These are phyloP conservation scores for Strobilomyces dryophilus DNA, from an alignment of 768 basidiomycete species.

Conservation along the genomic window DNA sequence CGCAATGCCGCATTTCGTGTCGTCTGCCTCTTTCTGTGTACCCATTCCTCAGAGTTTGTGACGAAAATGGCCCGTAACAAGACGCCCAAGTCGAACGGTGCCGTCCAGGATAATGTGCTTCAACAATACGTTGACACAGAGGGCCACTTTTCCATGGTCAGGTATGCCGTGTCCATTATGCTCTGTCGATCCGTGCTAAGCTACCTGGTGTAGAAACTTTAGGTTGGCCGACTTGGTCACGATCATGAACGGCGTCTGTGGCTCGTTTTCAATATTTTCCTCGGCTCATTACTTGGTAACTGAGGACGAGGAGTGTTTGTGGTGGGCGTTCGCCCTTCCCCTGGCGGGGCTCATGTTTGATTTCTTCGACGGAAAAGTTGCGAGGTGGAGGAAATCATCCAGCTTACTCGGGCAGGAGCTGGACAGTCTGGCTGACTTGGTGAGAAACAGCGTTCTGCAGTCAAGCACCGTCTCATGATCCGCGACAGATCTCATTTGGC, in stretches of 20 bases:
- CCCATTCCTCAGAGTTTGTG: neutral
- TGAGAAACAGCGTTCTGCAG: slow-evolving; percentile 27
- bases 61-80: slow-evolving; percentile 27
- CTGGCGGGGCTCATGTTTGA: slow-evolving; percentile 96
- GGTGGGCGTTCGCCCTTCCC: slow-evolving; percentile 85
- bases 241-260: slow-evolving; percentile 98
- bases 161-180: slow-evolving; percentile 44
- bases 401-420: slow-evolving; percentile 97
- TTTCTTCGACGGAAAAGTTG: slow-evolving; percentile 96
- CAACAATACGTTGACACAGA: slow-evolving; percentile 85
- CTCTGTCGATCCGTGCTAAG: slow-evolving; percentile 16
- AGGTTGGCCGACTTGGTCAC: slow-evolving; percentile 97
- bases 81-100: slow-evolving; percentile 25
- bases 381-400: slow-evolving; percentile 92
- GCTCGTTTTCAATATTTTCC: slow-evolving; percentile 90
- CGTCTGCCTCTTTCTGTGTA: slow-evolving; percentile 23
- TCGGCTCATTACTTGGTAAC: slow-evolving; percentile 85
- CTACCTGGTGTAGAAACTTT: slow-evolving; percentile 68
- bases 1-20: slow-evolving; percentile 20
- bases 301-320: slow-evolving; percentile 73
- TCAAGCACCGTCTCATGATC: slow-evolving; percentile 2
- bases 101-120: slow-evolving; percentile 38
- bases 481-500: slow-evolving; percentile 86
- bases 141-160: slow-evolving; percentile 96
- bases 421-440: slow-evolving; percentile 94